phyloP scores from a whole-genome alignment of 2,329 filamentous ascomycete genomes.

The Fusarium circinatum region DNA sequence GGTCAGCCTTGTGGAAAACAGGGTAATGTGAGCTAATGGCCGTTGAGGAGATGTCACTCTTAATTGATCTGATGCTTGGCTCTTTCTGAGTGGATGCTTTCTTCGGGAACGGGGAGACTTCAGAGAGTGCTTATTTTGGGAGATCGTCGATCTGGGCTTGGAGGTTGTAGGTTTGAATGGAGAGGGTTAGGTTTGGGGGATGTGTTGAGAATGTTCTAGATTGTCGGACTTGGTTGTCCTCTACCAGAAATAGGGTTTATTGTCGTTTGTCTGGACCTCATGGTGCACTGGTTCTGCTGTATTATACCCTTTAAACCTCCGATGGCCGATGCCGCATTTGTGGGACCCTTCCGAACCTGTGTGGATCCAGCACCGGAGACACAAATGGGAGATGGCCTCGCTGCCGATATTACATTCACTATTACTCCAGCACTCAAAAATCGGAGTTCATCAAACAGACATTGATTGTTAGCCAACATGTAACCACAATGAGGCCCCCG shows the following conservation, averaged over 20 bases:
- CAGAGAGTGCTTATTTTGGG: neutral
- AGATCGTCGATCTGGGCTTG: neutral
- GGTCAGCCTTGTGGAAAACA: conserved; percentile 1
- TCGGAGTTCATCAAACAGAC: too few relatives aligned
- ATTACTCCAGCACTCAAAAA: neutral
- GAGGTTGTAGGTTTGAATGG: too few relatives aligned
- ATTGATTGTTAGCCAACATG: neutral
- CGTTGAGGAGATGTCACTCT: conserved; percentile 1
- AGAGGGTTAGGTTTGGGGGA: neutral
- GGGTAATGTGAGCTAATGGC: neutral
- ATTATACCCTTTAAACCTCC: too few relatives aligned
- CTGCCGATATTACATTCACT: neutral
- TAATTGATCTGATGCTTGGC: neutral
- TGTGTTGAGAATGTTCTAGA: neutral
- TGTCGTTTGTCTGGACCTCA: too few relatives aligned
- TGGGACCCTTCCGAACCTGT: neutral
- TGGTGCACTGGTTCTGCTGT: neutral
- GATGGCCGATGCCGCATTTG: neutral
- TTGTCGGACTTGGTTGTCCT: neutral
- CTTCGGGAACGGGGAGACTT: neutral
- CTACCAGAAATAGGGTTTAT: too few relatives aligned
- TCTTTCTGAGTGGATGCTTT: neutral
- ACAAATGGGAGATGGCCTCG: neutral
- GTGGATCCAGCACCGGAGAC: neutral
- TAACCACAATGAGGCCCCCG: neutral